phyloP scores from a whole-genome alignment of 2,329 filamentous ascomycete genomes.

The Didymella keratinophila region DNA sequence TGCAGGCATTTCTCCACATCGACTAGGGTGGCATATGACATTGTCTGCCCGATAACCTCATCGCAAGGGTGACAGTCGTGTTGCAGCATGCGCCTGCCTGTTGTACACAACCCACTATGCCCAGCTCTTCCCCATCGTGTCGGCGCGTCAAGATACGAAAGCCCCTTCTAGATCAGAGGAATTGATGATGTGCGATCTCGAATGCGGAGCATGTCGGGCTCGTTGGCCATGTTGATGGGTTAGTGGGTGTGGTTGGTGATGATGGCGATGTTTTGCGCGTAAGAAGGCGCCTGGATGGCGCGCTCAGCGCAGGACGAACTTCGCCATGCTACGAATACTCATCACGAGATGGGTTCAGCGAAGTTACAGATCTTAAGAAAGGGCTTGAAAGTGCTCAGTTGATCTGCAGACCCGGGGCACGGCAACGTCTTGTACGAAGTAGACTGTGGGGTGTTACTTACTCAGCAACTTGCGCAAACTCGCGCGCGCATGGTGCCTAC shows the following conservation, averaged over 20 bases:
- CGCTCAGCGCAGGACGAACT: background rate
- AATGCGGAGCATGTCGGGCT: background rate
- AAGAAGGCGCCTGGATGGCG: background rate
- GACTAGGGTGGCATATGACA: slow-evolving; percentile 11
- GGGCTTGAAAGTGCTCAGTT: background rate
- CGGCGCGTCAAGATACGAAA: background rate
- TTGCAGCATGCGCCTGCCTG: slow-evolving; percentile 16
- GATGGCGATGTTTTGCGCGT: background rate
- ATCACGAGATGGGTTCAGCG: background rate
- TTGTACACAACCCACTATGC: slow-evolving; percentile 7
- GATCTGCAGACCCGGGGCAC: background rate
- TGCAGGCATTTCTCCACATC: slow-evolving; percentile 6
- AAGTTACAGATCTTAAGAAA: background rate
- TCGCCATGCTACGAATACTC: background rate
- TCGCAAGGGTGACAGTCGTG: slow-evolving; percentile 24
- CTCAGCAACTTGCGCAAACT: slow-evolving; percentile 20
- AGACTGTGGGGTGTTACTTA: slow-evolving; percentile 11
- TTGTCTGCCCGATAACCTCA: slow-evolving; percentile 23
- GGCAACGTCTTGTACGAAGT: slow-evolving; percentile 7
- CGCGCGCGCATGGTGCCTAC: slow-evolving; percentile 6
- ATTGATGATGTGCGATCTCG: background rate
- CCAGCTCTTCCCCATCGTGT: slow-evolving; percentile 12
- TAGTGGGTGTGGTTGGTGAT: background rate
- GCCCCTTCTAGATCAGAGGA: slow-evolving; percentile 11
- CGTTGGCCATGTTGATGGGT: background rate